Percentiles rank a stretch among this genome's conserved stretches.
Evolutionary conservation across 805 yeast genomes (phyloP).

Genomic region (Candida ipomoeae): DNA sequence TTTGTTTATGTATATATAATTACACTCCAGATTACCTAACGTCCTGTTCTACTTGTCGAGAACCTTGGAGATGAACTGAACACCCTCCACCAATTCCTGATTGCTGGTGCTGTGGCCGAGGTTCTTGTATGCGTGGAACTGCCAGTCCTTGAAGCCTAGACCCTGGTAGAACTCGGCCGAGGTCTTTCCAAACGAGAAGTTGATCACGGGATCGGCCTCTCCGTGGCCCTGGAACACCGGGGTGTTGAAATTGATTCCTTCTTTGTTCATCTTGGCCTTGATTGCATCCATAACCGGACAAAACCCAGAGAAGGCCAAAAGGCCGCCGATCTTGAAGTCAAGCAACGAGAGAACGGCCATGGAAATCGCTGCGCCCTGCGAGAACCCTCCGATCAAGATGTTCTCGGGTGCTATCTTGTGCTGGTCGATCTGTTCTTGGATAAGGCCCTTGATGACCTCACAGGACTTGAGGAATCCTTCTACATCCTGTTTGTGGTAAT

Average conservation of each 20-base stretch:
- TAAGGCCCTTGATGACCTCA: conserved; percentile 40
- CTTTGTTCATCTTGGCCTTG: conserved; percentile 18
- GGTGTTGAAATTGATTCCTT: conserved; percentile 48
- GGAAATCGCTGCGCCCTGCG: conserved; percentile 87
- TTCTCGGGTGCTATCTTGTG: conserved; percentile 55
- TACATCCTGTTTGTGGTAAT: conserved; percentile 45
- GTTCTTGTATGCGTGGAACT: conserved; percentile 54
- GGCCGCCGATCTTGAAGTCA: conserved; percentile 70
- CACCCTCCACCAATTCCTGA: conserved; percentile 59
- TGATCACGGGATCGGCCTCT: conserved; percentile 63
- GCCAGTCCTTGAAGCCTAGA: conserved; percentile 39
- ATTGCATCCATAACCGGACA: conserved; percentile 34
- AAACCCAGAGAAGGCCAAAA: conserved; percentile 75
- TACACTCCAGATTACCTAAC: no score
- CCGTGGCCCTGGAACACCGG: conserved; percentile 93
- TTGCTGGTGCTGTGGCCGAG: conserved; percentile 66
- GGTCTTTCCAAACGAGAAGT: conserved; percentile 33
- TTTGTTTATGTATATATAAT: no score
- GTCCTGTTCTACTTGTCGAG: conserved; percentile 8
- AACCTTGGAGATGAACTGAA: conserved; percentile 28
- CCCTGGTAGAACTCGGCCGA: conserved; percentile 44
- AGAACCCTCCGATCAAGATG: conserved; percentile 90
- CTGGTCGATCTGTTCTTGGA: conserved; percentile 49
- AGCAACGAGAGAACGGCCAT: conserved; percentile 54
- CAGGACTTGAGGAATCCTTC: conserved; percentile 52